These are phyloP conservation scores for Oryza punctata DNA, from an alignment of 176 grass and related monocot genomes.

Conservation along the genomic window DNA sequence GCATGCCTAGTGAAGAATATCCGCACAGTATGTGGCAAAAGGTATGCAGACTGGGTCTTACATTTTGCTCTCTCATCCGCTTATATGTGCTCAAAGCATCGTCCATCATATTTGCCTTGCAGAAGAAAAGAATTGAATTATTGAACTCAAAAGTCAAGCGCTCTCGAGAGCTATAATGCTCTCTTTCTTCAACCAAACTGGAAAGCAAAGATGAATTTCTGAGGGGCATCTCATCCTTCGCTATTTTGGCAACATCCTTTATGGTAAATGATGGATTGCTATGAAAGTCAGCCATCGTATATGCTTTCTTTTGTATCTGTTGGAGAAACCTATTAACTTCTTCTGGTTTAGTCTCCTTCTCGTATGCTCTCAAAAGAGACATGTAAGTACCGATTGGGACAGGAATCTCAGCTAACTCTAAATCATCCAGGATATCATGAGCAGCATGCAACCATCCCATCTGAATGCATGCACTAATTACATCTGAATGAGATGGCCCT, in stretches of 20 bases:
- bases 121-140: conserved; percentile 89
- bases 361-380: conserved; percentile 70
- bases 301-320: conserved; percentile 62
- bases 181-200: conserved; percentile 58
- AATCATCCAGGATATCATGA: conserved; percentile 77
- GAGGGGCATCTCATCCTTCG: conserved; percentile 34
- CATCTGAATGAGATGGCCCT: conserved; percentile 39
- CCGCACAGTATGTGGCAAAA: conserved; percentile 71
- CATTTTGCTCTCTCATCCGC: conserved; percentile 73
- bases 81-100: conserved; percentile 82
- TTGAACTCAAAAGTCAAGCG: conserved; percentile 67
- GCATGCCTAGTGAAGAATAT: conserved; percentile 72
- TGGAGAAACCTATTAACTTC: conserved; percentile 64
- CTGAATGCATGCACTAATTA: conserved; percentile 67
- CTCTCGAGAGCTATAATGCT: conserved; percentile 38
- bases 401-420: conserved; percentile 54
- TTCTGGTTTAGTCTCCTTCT: conserved; percentile 57
- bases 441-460: conserved; percentile 76
- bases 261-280: conserved; percentile 35
- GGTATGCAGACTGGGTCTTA: conserved; percentile 66
- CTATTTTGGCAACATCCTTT: conserved; percentile 31
- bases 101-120: conserved; percentile 92
- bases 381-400: conserved; percentile 52
- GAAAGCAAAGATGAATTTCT: conserved; percentile 53
- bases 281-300: conserved; percentile 39